Conservation (phyloP, 2,329 filamentous ascomycete genomes). For the Cryphonectria nitschkei region DNA sequence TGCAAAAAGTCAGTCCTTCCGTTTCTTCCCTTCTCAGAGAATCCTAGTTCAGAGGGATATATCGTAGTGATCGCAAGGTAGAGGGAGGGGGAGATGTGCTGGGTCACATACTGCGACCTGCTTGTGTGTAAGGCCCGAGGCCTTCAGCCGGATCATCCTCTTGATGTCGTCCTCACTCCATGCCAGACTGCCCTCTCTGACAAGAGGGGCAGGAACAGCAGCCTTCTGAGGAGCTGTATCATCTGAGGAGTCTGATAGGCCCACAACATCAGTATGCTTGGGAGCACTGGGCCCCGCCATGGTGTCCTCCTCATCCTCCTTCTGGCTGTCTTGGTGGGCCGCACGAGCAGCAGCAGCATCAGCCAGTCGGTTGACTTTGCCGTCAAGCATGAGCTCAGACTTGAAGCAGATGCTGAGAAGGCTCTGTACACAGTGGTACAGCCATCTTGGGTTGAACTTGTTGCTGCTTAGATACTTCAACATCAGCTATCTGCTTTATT, state of each 20-base stretch:
- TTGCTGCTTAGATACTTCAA: not conserved
- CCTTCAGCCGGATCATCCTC: slow-evolving; percentile 11
- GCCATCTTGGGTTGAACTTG: slow-evolving; percentile 1
- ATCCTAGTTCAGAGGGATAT: no score
- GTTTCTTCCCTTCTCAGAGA: not conserved
- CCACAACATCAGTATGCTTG: not conserved
- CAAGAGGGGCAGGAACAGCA: not conserved
- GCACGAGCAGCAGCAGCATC: no score
- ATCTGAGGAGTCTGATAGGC: no score
- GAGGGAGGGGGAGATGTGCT: not conserved
- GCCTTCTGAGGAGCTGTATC: not conserved
- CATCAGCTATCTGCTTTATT: not conserved
- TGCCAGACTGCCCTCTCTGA: not conserved
- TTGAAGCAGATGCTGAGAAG: slow-evolving; percentile 5
- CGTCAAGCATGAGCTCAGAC: slow-evolving; percentile 10
- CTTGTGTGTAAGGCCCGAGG: slow-evolving; percentile 9
- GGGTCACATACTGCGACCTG: slow-evolving; percentile 13
- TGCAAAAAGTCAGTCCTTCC: not conserved
- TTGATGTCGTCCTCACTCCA: slow-evolving; percentile 22
- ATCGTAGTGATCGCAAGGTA: not conserved
- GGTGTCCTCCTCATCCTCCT: no score
- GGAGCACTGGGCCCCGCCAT: not conserved
- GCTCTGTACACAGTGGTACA: slow-evolving; percentile 18
- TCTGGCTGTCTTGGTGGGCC: not conserved
- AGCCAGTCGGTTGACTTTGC: not conserved